Evolutionary conservation across 2,329 filamentous ascomycete genomes (phyloP).

Genomic region (Peltaster fructicola): DNA sequence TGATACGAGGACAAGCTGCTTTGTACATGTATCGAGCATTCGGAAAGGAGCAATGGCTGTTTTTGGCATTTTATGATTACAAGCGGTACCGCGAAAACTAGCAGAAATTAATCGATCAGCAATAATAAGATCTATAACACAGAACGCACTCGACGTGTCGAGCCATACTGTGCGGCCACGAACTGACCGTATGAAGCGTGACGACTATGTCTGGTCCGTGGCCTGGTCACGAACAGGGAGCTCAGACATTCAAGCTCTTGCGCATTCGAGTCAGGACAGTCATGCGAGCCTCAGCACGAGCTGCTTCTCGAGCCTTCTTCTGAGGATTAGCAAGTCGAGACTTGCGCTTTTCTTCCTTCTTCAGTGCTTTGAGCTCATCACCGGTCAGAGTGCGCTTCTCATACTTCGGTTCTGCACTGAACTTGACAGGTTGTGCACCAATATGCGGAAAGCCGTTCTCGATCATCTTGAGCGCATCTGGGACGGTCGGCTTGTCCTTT

Average conservation of each 20-base stretch:
- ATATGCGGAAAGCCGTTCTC: constrained; percentile 4
- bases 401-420: background rate
- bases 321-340: constrained; percentile 9
- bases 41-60: too few relatives aligned
- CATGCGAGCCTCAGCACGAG: constrained; percentile 21
- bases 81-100: background rate
- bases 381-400: background rate
- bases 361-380: background rate
- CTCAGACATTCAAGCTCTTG: too few relatives aligned
- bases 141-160: constrained; percentile 3
- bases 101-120: background rate
- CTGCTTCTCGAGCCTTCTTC: constrained; percentile 23
- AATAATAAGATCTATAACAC: background rate
- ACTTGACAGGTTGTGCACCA: constrained; percentile 2
- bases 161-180: background rate
- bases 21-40: background rate
- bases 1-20: background rate
- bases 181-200: too few relatives aligned
- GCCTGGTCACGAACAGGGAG: too few relatives aligned
- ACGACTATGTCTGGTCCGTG: too few relatives aligned
- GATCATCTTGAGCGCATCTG: constrained; percentile 1
- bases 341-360: background rate
- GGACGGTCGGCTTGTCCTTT: too few relatives aligned
- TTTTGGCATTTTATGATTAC: too few relatives aligned
- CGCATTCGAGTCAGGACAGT: too few relatives aligned